Evolutionary conservation across 176 grass and related monocot genomes (phyloP).

Genomic region (Pontederia crassipes): DNA sequence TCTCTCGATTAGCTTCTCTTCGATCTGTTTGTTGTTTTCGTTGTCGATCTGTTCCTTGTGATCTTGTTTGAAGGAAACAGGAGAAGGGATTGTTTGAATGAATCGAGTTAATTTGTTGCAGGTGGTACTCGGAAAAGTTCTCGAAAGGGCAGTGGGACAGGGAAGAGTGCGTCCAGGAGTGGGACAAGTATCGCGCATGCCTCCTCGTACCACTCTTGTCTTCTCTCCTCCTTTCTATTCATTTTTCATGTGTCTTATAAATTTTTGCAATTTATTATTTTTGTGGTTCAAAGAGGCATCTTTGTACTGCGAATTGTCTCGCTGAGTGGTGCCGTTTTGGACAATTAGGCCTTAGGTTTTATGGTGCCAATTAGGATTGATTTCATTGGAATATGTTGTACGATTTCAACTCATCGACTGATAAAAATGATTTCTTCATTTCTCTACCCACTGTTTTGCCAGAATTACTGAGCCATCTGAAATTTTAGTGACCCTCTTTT

Average conservation of each 20-base stretch:
- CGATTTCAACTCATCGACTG: background rate
- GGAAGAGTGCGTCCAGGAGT: slow-evolving; percentile 64
- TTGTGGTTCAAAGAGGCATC: background rate
- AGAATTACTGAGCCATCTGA: slow-evolving; percentile 2
- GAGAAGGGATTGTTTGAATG: background rate
- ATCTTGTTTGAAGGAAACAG: background rate
- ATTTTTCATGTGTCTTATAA: background rate
- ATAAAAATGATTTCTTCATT: background rate
- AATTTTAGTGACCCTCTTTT: background rate
- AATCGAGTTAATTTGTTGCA: background rate
- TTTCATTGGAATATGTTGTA: too few species aligned
- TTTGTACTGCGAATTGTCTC: too few species aligned
- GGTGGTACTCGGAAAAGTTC: slow-evolving; percentile 94
- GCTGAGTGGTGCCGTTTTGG: too few species aligned
- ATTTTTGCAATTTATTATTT: background rate
- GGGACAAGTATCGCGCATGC: slow-evolving; percentile 72
- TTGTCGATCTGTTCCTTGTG: background rate
- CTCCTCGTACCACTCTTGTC: slow-evolving; percentile 30
- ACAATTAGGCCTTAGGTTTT: too few species aligned
- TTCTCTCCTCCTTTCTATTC: background rate
- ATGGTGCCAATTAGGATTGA: too few species aligned
- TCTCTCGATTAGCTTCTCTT: background rate
- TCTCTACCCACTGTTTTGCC: too few species aligned
- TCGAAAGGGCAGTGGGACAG: slow-evolving; percentile 82
- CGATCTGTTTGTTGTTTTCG: background rate